Base-by-base conservation (phyloP, 2,329 filamentous ascomycete genomes). In the Aspergillus japonicus region DNA sequence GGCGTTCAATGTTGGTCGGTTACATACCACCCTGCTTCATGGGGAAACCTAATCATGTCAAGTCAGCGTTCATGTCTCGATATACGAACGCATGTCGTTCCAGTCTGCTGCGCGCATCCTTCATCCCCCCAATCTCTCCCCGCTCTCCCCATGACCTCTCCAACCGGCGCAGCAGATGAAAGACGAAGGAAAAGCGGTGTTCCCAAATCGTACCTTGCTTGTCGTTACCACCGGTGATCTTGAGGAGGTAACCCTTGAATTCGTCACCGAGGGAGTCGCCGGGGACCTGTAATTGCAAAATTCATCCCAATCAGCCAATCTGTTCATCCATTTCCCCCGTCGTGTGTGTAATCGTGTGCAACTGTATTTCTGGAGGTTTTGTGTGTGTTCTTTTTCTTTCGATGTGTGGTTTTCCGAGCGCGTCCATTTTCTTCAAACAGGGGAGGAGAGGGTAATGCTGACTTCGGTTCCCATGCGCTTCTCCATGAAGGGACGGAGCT, bases 211-310 rank as follows among this genome's bases (percentile, higher is more conserved):
- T 77, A 78, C 75, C 95, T 87, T 99, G 96, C 92, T 99, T 99
- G 91, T 99, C 95, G 90, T 99, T 99, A 80, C 96, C 95, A 78
- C 95, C 96, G 76, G 95, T 99, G 86, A 99, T 98, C 81, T 88
- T 90, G 89, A 99, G 92, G 85, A 99, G 89, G 87, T 99, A 99
- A 82, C 95, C 95, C 88, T 97, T 97, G 91, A 96, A 99, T 85
- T 99, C 95, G 79, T 98, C 93, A 78, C 95, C 95, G 77, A 99
- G 87, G 79, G 89, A 90, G 85, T 99, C 96, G 77, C 90, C 95
- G 74, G 90, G 83, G 74, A 99, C 91, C 85, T 97, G 39, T 44
- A 16, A 73, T 65, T 69, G 52, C 56, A 63, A 70, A 48, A 64
- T 65, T 62, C 65, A 65, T 60, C 62, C 68, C 64, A 69, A 73